These are phyloP conservation scores for Neurospora sp. DNA, from an alignment of 495 filamentous ascomycete species.

Conservation along the genomic window DNA sequence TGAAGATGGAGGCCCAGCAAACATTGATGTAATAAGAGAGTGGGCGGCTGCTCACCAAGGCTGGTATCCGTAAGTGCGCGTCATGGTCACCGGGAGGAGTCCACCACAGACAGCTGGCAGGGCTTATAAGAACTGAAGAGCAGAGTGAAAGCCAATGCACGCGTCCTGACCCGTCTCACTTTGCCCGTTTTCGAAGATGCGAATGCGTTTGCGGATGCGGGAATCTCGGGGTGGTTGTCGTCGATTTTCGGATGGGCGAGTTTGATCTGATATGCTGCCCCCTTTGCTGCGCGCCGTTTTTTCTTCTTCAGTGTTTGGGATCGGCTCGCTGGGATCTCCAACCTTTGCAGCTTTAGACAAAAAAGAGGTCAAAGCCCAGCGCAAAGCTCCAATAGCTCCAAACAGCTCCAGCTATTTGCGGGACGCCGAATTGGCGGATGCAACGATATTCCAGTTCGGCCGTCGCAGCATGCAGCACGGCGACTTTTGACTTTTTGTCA, in stretches of 20 bases:
- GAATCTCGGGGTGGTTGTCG: neutral
- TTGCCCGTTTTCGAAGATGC: neutral
- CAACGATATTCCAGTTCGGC: slow-evolving; percentile 8
- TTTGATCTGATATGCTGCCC: neutral
- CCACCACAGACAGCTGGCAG: neutral
- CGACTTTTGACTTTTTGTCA: neutral
- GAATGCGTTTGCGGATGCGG: neutral
- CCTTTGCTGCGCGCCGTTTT: neutral
- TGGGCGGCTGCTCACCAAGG: slow-evolving; percentile 17
- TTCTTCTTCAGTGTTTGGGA: neutral
- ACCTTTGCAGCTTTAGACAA: neutral
- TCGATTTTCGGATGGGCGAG: neutral
- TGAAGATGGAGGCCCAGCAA: neutral
- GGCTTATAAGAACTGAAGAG: neutral
- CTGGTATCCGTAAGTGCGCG: slow-evolving; percentile 18
- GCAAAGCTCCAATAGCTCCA: neutral
- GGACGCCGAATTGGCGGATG: slow-evolving; percentile 19
- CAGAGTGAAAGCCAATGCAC: neutral
- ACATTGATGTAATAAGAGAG: neutral
- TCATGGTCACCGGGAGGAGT: slow-evolving; percentile 11
- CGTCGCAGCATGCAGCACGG: slow-evolving; percentile 16
- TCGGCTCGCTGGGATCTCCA: neutral
- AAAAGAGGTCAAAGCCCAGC: neutral
- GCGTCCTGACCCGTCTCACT: neutral
- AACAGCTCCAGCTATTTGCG: slow-evolving; percentile 11